Conservation (phyloP, 2,329 filamentous ascomycete species). For the Colletotrichum falcatum region DNA sequence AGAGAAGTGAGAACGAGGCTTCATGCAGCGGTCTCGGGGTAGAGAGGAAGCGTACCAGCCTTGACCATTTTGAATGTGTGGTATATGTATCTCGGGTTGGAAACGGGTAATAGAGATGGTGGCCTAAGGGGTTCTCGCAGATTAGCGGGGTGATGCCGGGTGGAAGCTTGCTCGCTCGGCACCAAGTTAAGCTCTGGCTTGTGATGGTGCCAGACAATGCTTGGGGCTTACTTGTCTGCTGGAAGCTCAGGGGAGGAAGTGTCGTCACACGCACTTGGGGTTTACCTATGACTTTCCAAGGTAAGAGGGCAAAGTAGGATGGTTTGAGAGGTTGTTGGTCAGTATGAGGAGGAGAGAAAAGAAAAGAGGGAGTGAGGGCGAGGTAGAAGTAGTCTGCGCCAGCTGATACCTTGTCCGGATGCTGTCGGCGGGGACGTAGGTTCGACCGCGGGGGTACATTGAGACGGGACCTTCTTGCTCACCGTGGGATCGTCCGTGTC, state of each 20-base stretch:
- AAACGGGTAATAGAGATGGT: constrained; percentile 12
- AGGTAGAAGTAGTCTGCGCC: constrained; percentile 38
- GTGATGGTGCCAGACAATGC: not conserved
- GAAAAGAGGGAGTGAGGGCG: constrained; percentile 12
- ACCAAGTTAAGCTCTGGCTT: constrained; percentile 19
- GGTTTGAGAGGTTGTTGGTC: constrained; percentile 4
- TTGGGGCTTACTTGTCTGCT: constrained; percentile 7
- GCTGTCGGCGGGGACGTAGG: constrained; percentile 40
- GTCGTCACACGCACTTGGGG: not conserved
- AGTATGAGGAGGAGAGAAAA: constrained; percentile 2
- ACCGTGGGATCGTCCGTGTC: constrained; percentile 23
- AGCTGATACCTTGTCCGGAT: constrained; percentile 40
- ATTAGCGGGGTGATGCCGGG: constrained; percentile 39
- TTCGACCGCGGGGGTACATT: constrained; percentile 40
- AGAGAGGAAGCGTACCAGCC: constrained; percentile 62
- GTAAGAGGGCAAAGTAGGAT: constrained; percentile 3
- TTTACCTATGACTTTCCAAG: constrained; percentile 13
- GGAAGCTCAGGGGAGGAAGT: not conserved
- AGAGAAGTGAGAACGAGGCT: constrained; percentile 8
- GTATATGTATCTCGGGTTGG: constrained; percentile 39
- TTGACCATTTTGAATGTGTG: constrained; percentile 66
- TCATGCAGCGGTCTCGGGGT: not conserved
- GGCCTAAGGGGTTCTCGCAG: constrained; percentile 24
- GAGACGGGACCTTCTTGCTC: constrained; percentile 26
- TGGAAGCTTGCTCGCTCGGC: constrained; percentile 26